Evolutionary conservation across 495 filamentous ascomycete species (phyloP), one percentile per base, ranked within the genome.

Genomic region (Aspergillus panamensis): DNA sequence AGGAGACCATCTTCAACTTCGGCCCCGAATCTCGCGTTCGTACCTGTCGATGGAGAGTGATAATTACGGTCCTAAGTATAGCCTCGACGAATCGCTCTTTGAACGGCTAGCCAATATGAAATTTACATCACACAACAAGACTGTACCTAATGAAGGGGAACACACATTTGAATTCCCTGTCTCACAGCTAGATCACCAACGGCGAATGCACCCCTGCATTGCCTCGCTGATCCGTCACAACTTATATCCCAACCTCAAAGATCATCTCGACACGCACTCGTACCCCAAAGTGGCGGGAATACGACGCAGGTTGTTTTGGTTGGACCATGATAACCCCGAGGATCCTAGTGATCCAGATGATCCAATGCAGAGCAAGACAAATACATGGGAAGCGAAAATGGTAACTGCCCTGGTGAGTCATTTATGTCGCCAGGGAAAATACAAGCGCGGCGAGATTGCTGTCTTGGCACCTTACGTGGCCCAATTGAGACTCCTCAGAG

Each of bases 201-300:
- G 88, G 29, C 78, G 88, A 29, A 92, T 92, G 88, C 84, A 87
- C 66, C 87, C 89, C 14, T 79, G 73, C 0, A 86, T 91, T 44
- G 77, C 87, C 4, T 62, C 77, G 7, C 72, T 87, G 1, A 66
- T 86, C 30, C 75, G 85, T 5, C 16, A 48, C 6, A 83, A 84
- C 0, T 60, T 87, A 0, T 93, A 94, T 64, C 84, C 88, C 0
- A 57, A 73, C 6, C 70, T 94, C 0, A 37, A 81, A 51, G 88
- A 90, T 63, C 72, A 74, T 45, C 65, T 70, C 2, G 64, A 48
- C 1, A 82, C 85, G 2, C 17, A 25, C 3, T 47, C 66, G 2
- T 79, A 84, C 60, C 85, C 86, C 1, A 68, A 75, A 12, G 82
- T 92, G 5, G 59, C 66, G 12, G 89, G 89, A 2, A 82, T 94